These are phyloP conservation scores for Chalciporus chontae DNA, from an alignment of 768 basidiomycete species.

Conservation along the genomic window DNA sequence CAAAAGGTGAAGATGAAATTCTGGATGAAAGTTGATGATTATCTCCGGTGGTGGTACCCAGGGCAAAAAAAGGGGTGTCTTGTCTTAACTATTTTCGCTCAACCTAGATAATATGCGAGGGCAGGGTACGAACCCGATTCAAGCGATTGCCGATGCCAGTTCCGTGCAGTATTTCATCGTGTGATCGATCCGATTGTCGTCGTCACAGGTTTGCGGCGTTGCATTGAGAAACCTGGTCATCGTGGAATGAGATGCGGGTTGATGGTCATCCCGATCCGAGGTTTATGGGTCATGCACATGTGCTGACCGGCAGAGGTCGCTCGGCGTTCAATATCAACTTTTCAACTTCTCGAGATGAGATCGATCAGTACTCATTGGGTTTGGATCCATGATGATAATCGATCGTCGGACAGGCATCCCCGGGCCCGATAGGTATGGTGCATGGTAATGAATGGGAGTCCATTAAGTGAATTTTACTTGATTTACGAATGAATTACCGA, in stretches of 20 bases:
- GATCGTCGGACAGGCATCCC: not conserved
- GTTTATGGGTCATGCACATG: too few species aligned
- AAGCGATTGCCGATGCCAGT: not conserved
- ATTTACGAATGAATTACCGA: not conserved
- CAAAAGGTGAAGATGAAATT: constrained; percentile 67
- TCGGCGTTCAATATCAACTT: too few species aligned
- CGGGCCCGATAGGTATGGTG: too few species aligned
- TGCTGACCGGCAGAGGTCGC: not conserved
- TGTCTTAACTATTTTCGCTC: not conserved
- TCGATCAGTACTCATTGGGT: not conserved
- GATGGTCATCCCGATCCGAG: not conserved
- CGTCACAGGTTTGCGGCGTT: not conserved
- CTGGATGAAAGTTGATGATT: constrained; percentile 42
- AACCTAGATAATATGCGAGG: not conserved
- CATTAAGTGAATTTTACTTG: not conserved
- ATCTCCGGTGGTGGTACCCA: not conserved
- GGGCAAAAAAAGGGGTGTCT: not conserved
- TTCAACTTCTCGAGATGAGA: not conserved
- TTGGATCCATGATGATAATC: not conserved
- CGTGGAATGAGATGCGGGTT: not conserved
- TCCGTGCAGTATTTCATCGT: not conserved
- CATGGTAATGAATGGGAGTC: not conserved
- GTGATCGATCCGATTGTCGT: not conserved
- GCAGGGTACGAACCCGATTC: not conserved
- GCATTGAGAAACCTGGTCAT: not conserved